These are phyloP conservation scores for Nitzschia sp. DNA, from an alignment of 108 stramenopile genomes.

Conservation along the genomic window DNA sequence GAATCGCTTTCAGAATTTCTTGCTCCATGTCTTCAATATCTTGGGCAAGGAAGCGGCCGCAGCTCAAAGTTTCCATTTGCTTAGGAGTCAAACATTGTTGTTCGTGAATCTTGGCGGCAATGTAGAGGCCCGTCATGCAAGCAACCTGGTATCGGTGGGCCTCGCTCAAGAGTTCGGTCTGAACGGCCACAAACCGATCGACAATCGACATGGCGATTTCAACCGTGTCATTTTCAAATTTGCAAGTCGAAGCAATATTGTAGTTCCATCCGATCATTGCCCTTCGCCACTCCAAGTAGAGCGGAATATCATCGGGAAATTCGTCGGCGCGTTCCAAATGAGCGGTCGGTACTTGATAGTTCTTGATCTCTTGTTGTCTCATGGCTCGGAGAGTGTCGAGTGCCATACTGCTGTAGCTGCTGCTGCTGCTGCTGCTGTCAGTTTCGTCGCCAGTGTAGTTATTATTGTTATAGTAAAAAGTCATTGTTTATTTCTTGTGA, in stretches of 20 bases:
- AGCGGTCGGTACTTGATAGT: neutral
- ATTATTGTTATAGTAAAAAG: too few species aligned
- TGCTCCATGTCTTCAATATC: constrained; percentile 63
- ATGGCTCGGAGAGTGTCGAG: too few species aligned
- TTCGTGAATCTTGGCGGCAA: constrained; percentile 72
- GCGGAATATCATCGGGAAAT: neutral
- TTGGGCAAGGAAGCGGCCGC: constrained; percentile 45
- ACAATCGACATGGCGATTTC: constrained; percentile 54
- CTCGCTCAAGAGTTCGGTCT: constrained; percentile 21
- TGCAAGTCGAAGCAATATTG: constrained; percentile 52
- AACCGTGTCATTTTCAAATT: constrained; percentile 63
- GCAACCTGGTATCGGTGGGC: constrained; percentile 63
- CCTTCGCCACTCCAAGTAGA: constrained; percentile 7
- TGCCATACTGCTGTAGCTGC: too few species aligned
- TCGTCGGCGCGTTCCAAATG: neutral
- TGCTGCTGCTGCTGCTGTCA: too few species aligned
- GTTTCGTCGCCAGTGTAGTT: too few species aligned
- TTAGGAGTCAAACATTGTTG: constrained; percentile 49
- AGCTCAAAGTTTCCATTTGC: constrained; percentile 52
- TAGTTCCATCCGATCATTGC: constrained; percentile 62
- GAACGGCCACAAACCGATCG: constrained; percentile 50
- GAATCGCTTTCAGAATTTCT: constrained; percentile 31
- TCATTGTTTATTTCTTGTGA: too few species aligned
- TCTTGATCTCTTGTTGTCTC: constrained; percentile 2
- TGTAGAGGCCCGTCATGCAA: constrained; percentile 65